Conservation (phyloP, 495 filamentous ascomycete genomes). For the Hypoxylon cercidicola region DNA sequence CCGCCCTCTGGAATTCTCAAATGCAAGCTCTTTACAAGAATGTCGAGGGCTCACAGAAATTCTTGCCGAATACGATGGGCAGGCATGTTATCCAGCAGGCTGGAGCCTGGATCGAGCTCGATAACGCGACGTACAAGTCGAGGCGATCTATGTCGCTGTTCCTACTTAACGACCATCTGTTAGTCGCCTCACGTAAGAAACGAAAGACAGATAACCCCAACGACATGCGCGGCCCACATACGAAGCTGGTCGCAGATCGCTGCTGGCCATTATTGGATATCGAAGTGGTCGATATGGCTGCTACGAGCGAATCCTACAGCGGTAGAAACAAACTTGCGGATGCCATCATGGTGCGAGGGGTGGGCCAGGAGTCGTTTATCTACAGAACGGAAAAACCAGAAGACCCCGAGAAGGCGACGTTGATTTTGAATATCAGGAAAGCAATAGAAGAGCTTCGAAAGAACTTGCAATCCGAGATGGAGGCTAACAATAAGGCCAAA, state of each 20-base stretch:
- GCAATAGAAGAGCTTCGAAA: slow-evolving; percentile 90
- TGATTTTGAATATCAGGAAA: slow-evolving; percentile 90
- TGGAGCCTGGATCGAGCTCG: slow-evolving; percentile 91
- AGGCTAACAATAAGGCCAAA: slow-evolving; percentile 77
- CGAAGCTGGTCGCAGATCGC: slow-evolving; percentile 87
- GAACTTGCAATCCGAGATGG: slow-evolving; percentile 81
- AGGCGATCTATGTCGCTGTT: slow-evolving; percentile 86
- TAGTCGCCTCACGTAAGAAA: slow-evolving; percentile 91
- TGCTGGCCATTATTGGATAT: slow-evolving; percentile 96
- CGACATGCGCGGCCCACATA: slow-evolving; percentile 68
- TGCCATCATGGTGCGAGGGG: slow-evolving; percentile 86
- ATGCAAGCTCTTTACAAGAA: slow-evolving; percentile 90
- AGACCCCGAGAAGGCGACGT: slow-evolving; percentile 75
- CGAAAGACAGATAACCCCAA: slow-evolving; percentile 78
- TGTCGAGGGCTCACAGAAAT: slow-evolving; percentile 96
- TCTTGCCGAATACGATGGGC: slow-evolving; percentile 88
- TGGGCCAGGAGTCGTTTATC: slow-evolving; percentile 91
- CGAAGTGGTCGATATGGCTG: slow-evolving; percentile 87
- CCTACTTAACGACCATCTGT: slow-evolving; percentile 91
- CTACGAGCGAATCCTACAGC: slow-evolving; percentile 65
- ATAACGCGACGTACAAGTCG: slow-evolving; percentile 96
- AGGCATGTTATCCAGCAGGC: slow-evolving; percentile 93
- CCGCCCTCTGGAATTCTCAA: slow-evolving; percentile 93
- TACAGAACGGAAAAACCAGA: slow-evolving; percentile 84
- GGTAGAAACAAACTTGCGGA: slow-evolving; percentile 77